phyloP scores from a whole-genome alignment of 768 basidiomycete species.

The Neoboletus magnificus region DNA sequence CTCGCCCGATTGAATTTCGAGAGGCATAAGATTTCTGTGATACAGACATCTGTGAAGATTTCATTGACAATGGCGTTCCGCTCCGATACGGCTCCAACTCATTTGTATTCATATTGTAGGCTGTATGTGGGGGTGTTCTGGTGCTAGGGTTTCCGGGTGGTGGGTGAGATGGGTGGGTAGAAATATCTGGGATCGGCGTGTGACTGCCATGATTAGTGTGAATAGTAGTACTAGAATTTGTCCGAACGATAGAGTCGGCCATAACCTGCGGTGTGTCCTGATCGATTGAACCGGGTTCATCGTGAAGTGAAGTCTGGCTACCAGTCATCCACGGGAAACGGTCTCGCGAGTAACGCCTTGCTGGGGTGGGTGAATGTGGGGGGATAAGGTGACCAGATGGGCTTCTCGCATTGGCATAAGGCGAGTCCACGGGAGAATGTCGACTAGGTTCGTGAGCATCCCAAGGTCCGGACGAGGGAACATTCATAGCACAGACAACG shows the following conservation, averaged over 20 bases:
- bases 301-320: conserved; percentile 14
- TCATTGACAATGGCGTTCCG: conserved; percentile 8
- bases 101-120: not conserved
- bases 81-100: not conserved
- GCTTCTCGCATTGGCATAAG: conserved; percentile 13
- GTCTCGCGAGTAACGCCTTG: conserved; percentile 12
- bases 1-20: conserved; percentile 18
- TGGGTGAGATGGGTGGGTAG: not conserved
- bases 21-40: conserved; percentile 16
- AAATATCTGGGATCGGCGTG: not conserved
- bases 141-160: not conserved
- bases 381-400: conserved; percentile 22
- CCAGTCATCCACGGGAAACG: conserved; percentile 2
- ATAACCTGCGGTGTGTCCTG: not conserved
- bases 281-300: conserved; percentile 12
- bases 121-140: not conserved
- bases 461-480: conserved; percentile 4
- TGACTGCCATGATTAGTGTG: not conserved
- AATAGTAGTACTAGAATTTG: not conserved
- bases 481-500: conserved; percentile 15
- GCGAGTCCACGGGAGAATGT: conserved; percentile 12
- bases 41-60: conserved; percentile 12
- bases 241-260: not conserved
- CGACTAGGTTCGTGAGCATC: not conserved
- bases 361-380: conserved; percentile 12